Evolutionary conservation across 441 rosid species (phyloP).

Genomic region (Raphanus hybrid): DNA sequence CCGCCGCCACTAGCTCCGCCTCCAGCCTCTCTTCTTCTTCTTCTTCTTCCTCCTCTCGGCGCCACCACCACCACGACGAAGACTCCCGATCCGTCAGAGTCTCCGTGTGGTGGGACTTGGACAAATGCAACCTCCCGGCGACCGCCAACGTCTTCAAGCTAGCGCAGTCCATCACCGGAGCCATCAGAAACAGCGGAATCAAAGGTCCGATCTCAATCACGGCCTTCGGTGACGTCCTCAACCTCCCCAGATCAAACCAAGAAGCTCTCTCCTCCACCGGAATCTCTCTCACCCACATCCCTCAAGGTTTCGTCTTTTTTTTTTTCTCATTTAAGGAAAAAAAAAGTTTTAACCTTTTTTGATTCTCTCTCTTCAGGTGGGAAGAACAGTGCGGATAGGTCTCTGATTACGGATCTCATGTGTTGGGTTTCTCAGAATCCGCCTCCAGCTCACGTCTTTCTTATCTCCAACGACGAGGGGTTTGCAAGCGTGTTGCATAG

Average conservation of each 20-base stretch:
- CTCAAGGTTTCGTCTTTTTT: conserved; percentile 48
- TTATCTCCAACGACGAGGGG: conserved; percentile 72
- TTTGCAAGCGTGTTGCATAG: conserved; percentile 72
- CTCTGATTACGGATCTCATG: conserved; percentile 73
- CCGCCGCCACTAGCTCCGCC: conserved; percentile 19
- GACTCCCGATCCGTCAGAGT: conserved; percentile 65
- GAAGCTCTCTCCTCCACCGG: conserved; percentile 79
- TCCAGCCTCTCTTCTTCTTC: conserved; percentile 9
- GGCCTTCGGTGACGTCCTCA: conserved; percentile 75
- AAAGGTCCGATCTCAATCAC: conserved; percentile 85
- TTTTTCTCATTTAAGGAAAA: background rate
- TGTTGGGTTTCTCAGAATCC: conserved; percentile 87
- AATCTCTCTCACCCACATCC: conserved; percentile 68
- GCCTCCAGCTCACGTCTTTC: conserved; percentile 87
- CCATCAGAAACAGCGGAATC: conserved; percentile 72
- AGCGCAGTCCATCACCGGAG: conserved; percentile 57
- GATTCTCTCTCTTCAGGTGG: conserved; percentile 63
- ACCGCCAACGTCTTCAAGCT: conserved; percentile 66
- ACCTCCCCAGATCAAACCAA: conserved; percentile 65
- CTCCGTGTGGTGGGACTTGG: conserved; percentile 96
- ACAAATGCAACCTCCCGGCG: conserved; percentile 70
- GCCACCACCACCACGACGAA: conserved; percentile 48
- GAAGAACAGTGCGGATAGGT: conserved; percentile 79
- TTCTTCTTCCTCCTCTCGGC: conserved; percentile 18
- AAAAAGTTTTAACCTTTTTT: background rate